These are phyloP conservation scores for Hanseniaspora osmophila DNA, from an alignment of 805 yeast species.

Conservation along the genomic window DNA sequence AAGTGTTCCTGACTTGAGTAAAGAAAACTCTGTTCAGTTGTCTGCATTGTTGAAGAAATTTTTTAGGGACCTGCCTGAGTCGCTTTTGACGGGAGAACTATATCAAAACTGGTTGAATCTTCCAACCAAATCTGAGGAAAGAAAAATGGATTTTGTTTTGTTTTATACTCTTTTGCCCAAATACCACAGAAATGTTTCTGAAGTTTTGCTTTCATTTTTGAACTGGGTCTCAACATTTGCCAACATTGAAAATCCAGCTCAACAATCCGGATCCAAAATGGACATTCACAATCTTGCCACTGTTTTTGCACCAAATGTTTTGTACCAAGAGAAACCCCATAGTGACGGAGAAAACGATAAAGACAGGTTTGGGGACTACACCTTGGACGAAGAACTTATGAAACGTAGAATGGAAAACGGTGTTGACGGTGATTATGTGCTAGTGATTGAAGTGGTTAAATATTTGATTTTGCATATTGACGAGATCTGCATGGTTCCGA, in stretches of 20 bases:
- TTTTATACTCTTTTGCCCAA: slow-evolving; percentile 69
- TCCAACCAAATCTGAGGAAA: slow-evolving; percentile 35
- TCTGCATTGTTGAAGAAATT: slow-evolving; percentile 89
- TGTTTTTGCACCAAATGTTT: slow-evolving; percentile 83
- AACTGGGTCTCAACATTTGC: slow-evolving; percentile 95
- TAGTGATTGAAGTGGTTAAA: slow-evolving; percentile 84
- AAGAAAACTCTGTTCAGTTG: slow-evolving; percentile 77
- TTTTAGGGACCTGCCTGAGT: slow-evolving; percentile 84
- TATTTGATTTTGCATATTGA: slow-evolving; percentile 70
- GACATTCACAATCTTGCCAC: slow-evolving; percentile 91
- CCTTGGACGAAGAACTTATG: no score
- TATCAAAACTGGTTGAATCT: slow-evolving; percentile 70
- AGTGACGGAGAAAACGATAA: no score
- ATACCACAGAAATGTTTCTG: slow-evolving; percentile 69
- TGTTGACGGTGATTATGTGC: slow-evolving; percentile 34
- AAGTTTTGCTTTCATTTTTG: slow-evolving; percentile 72
- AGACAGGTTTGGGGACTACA: no score
- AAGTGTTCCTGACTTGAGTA: slow-evolving; percentile 51
- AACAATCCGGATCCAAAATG: slow-evolving; percentile 82
- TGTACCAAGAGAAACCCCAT: slow-evolving; percentile 25
- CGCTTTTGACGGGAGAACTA: slow-evolving; percentile 62
- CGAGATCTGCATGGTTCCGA: slow-evolving; percentile 65
- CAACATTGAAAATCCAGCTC: slow-evolving; percentile 53
- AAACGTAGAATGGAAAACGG: slow-evolving; percentile 13
- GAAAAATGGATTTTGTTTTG: slow-evolving; percentile 14